Base-by-base conservation (phyloP, 2,329 filamentous ascomycete species). In the Fusarium sp. region DNA sequence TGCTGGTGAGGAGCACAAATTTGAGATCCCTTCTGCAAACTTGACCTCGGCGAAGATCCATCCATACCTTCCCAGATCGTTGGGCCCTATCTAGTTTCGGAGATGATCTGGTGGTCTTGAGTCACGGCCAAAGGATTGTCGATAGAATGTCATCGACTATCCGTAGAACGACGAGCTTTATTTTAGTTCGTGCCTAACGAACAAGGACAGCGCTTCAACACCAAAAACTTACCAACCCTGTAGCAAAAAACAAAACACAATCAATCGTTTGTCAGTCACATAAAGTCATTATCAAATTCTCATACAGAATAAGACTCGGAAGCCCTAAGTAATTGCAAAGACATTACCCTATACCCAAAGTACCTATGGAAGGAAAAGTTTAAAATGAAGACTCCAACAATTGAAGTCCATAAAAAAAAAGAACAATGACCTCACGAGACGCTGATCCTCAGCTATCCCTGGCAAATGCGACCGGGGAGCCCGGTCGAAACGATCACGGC, bases 371-470 rank as follows among this genome's bases (percentile, higher is more conserved):
- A 57, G 20, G 22, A 30, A 47, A 51, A 64, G 44, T 51, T 47
- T 58, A 40, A 41, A 60, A 41, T 35, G 39, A 56, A 33, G 37
- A 61, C 35, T n/a, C n/a, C 23, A 52, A 54, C 53, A 33, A 15
- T 43, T 19, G 48, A 32, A 22, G 17, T 40, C 43, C 52, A 56
- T 32, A 39, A 55, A 65, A 52, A 52, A 63, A 57, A 53, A 44
- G 19, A 22, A 35, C 15, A 60, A 73, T 73, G 71, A 73, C 71
- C 70, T 73, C 71, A 73, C 64, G 40, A 40, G 40, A 43, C 23
- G 54, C 13, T 53, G 56, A 72, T 58, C 47, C 39, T 47, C 11
- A 40, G 15, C 23, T 17, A 10, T 46, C 55, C 49, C 49, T 62
- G 44, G 15, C 7, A 32, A 32, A 13, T 15, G 14, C 20, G 25